phyloP scores from a whole-genome alignment of 2,329 filamentous ascomycete genomes.

The Colletotrichum eleusines region DNA sequence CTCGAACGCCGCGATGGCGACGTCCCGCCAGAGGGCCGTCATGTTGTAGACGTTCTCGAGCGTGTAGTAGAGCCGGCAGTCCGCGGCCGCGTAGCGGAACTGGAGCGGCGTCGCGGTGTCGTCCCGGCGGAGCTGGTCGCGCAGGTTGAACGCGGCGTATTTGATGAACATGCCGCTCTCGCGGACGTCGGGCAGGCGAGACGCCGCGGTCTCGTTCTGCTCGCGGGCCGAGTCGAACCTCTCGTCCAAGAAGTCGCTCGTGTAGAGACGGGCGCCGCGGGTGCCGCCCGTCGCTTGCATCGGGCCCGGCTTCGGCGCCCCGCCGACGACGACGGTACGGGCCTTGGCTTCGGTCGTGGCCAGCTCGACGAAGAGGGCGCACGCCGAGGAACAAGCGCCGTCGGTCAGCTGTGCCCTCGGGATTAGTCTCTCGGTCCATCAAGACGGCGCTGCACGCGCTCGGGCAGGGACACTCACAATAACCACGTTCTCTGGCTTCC shows the following conservation, averaged over 20 bases:
- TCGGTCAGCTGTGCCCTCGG: conserved; percentile 55
- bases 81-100: conserved; percentile 67
- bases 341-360: conserved; percentile 66
- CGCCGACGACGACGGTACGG: conserved; percentile 69
- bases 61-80: conserved; percentile 70
- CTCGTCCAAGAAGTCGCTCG: conserved; percentile 44
- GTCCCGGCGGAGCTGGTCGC: conserved; percentile 34
- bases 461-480: conserved; percentile 19
- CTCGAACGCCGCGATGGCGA: conserved; percentile 44
- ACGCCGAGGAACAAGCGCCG: conserved; percentile 70
- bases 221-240: conserved; percentile 24
- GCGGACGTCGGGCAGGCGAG: background rate
- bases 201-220: background rate
- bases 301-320: conserved; percentile 60
- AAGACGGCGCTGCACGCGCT: background rate
- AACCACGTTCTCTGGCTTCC: conserved; percentile 13
- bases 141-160: conserved; percentile 26
- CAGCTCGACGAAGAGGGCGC: conserved; percentile 68
- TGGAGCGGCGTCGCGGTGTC: conserved; percentile 60
- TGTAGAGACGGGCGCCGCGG: conserved; percentile 61
- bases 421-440: background rate
- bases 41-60: conserved; percentile 63
- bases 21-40: conserved; percentile 63
- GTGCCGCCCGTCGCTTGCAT: conserved; percentile 71
- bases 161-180: conserved; percentile 29